phyloP scores from a whole-genome alignment of 176 grass and related monocot genomes.

The Bonia amplexicaulis region DNA sequence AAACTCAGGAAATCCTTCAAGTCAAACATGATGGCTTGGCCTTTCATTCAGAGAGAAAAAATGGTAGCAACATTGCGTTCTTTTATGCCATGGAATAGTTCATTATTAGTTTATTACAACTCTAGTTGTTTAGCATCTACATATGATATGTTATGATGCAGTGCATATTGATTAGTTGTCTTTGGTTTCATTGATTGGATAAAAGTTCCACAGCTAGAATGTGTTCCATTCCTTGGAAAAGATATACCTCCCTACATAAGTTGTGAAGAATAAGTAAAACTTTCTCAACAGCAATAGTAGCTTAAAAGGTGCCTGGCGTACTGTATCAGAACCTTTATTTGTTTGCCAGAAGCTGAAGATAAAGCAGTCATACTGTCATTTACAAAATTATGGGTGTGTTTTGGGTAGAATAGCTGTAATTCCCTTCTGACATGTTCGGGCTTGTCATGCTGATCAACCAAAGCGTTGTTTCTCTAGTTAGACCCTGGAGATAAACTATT shows the following conservation, averaged over 20 bases:
- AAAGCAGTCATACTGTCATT: neutral
- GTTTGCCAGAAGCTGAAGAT: neutral
- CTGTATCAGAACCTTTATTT: neutral
- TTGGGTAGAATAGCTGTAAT: neutral
- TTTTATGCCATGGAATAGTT: neutral
- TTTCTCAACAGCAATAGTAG: neutral
- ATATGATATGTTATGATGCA: constrained; percentile 3
- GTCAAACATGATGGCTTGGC: neutral
- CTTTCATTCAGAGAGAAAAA: neutral
- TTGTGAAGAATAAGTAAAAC: neutral
- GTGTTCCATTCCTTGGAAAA: neutral
- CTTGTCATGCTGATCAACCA: neutral
- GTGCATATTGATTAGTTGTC: neutral
- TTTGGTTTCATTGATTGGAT: neutral
- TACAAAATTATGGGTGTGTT: neutral
- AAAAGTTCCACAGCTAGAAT: neutral
- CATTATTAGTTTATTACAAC: neutral
- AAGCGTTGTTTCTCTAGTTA: neutral
- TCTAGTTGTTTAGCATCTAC: neutral
- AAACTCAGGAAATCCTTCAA: too few species aligned
- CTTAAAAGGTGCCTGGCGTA: neutral
- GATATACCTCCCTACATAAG: neutral
- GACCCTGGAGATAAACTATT: neutral
- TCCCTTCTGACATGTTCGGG: neutral
- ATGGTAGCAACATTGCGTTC: constrained; percentile 16